Conservation (phyloP, 2,329 filamentous ascomycete species). For the Chaetomiaceae sp. region DNA sequence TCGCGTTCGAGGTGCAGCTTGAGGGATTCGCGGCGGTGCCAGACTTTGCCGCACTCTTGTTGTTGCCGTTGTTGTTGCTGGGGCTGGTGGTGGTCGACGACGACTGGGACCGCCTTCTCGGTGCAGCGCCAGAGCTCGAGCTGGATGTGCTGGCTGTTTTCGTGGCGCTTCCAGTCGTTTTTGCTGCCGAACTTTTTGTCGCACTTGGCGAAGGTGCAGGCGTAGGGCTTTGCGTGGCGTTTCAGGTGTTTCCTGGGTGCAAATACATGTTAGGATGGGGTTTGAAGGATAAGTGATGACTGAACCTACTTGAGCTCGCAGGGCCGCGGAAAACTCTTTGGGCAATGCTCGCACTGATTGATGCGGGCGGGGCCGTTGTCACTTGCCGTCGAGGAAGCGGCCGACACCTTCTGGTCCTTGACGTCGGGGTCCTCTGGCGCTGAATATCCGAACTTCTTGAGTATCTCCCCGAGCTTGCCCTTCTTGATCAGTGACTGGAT, state of each 20-base stretch:
- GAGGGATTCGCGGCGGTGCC: conserved; percentile 56
- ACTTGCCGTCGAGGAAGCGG: background rate
- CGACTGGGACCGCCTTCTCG: conserved; percentile 28
- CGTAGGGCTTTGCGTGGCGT: conserved; percentile 75
- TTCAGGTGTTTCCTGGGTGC: conserved; percentile 73
- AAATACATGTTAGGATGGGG: background rate
- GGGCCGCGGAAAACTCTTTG: conserved; percentile 44
- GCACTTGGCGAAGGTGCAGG: conserved; percentile 70
- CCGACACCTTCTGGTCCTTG: conserved; percentile 15
- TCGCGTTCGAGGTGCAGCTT: conserved; percentile 54
- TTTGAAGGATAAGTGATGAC: too few species aligned
- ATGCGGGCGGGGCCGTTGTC: background rate
- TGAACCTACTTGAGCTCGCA: conserved; percentile 53
- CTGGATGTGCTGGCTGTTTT: conserved; percentile 72
- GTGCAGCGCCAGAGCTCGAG: conserved; percentile 69
- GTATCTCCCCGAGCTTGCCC: conserved; percentile 32
- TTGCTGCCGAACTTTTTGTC: conserved; percentile 80
- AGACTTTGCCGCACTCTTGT: conserved; percentile 53
- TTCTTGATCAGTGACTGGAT: conserved; percentile 20
- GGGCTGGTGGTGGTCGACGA: too few species aligned
- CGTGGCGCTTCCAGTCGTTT: conserved; percentile 91
- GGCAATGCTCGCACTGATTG: conserved; percentile 38
- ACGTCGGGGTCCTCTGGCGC: conserved; percentile 15
- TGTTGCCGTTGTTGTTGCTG: background rate
- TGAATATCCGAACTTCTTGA: conserved; percentile 28